Base-by-base conservation (phyloP, 306 rosid genomes). In the Casuarina equisetifolia region DNA sequence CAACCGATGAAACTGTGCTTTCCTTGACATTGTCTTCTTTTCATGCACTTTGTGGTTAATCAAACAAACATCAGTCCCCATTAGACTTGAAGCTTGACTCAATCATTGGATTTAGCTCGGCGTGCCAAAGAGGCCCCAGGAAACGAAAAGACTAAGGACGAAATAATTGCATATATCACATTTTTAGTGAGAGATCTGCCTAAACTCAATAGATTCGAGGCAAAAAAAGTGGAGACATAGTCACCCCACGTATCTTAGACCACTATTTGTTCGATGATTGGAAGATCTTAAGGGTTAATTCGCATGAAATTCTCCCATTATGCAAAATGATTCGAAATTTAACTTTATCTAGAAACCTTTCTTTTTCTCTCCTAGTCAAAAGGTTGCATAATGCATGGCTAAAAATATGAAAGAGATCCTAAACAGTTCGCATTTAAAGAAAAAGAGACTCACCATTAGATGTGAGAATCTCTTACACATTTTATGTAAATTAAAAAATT, bases 81-180 rank as follows among this genome's bases (percentile, higher is more conserved):
- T 17, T 66, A 43, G 40, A 61, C 50, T 53, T 61, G 44, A 32
- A 40, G 54, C 40, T 78, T 69, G 79, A 72, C 45, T 35, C 78
- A 82, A 82, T 82, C 43, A 82, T 74, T 78, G 70, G 66, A 36
- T 78, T 78, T 20, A 44, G 80, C 70, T 61, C 61, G 86, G 86
- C 86, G 80, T 82, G 86, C 85, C 32, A 13, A 69, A 52, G 70
- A 54, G 57, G 35, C 7, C 62, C 74, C 48, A 38, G 10, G 7
- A 54, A 59, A 59, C 57, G 16, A 73, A 57, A 50, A 69, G 49
- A 69, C 44, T 7, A 69, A 61, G 39, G 36, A 45, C 5, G 5
- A 69, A 43, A 43, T 43, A 43, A 19, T 11, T 69, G 17, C 58
- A 66, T 36, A 25, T 58, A 62, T 74, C 38, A 66, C 59, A 43